Base-by-base conservation (phyloP, 371 early-diverging fungal species). In the Rhizopus delemar region DNA sequence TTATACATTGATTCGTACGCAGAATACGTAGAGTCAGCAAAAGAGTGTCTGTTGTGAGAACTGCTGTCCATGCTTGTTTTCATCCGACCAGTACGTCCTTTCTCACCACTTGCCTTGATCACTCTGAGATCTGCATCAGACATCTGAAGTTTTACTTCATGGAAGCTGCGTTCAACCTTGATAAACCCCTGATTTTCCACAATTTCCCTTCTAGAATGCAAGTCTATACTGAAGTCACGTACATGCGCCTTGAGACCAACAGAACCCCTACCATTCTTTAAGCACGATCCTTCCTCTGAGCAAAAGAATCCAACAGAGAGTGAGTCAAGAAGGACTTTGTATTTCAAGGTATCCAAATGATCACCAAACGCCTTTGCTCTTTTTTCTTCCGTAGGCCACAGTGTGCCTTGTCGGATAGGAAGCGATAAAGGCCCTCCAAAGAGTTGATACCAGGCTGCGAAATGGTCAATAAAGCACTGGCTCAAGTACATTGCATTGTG, bases 341-440 rank as follows among this genome's bases (percentile, higher is more conserved):
- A 78, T 41, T 74, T 71, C 1, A 76, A 22, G 0, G 77, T 73
- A 34, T 60, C 46, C 5, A 76, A 53, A 29, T 71, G 71, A 13
- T 73, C 73, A 8, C 75, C 74, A 55, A 78, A 72, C 22, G 77
- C 75, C 32, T 70, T 71, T 0, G 68, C 53, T 4, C 67, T 63
- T 0, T 70, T 60, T 16, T 57, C 57, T 22, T 68, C 74, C 2
- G 28, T 53, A 1, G 68, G 55, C 38, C 72, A 82, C 4, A 80
- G 57, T 8, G 55, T 16, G 0, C 83, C 83, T 41, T 63, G 70
- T 0, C 79, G 75, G 31, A 82, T 60, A 3, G 80, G 80, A 16
- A 78, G 53, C n/a, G 71, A 60, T 54, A 80, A 62, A 48, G 71
- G 71, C 31, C 74, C 70, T 29, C 79, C 81, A 58, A 82, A 77